Conservation (phyloP, 2,329 filamentous ascomycete genomes). For the Ascochyta koolunga region DNA sequence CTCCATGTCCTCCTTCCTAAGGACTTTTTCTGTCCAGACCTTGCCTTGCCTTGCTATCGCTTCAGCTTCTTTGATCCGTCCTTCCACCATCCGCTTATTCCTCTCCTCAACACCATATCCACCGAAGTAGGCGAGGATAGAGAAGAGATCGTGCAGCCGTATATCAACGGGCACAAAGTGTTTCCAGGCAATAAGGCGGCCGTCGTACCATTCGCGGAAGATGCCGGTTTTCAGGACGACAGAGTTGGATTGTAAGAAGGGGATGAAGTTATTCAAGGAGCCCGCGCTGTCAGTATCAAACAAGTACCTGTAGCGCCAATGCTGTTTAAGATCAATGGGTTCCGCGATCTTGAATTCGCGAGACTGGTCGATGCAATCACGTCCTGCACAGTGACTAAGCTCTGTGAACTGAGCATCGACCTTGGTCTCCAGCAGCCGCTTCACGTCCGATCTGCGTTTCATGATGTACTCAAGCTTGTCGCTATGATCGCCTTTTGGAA, state of each 20-base stretch:
- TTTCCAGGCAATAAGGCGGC: slow-evolving; percentile 74
- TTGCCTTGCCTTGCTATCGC: slow-evolving; percentile 41
- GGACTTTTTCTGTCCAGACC: slow-evolving; percentile 44
- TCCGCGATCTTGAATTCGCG: slow-evolving; percentile 58
- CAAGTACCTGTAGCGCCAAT: slow-evolving; percentile 72
- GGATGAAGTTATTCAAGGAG: slow-evolving; percentile 69
- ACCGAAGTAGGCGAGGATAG: slow-evolving; percentile 73
- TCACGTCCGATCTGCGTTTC: slow-evolving; percentile 61
- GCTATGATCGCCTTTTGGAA: slow-evolving; percentile 57
- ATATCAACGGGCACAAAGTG: slow-evolving; percentile 82
- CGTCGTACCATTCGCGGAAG: slow-evolving; percentile 81
- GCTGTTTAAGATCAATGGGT: slow-evolving; percentile 59
- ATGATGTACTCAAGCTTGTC: slow-evolving; percentile 62
- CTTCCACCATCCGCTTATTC: slow-evolving; percentile 36
- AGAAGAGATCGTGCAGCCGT: slow-evolving; percentile 74
- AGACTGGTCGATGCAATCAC: slow-evolving; percentile 60
- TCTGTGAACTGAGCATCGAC: slow-evolving; percentile 62
- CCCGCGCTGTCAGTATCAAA: slow-evolving; percentile 73
- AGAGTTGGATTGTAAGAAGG: slow-evolving; percentile 68
- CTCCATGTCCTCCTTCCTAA: slow-evolving; percentile 68
- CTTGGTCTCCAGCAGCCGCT: slow-evolving; percentile 57
- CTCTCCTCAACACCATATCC: slow-evolving; percentile 35
- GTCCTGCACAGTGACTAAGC: slow-evolving; percentile 61
- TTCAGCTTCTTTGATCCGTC: slow-evolving; percentile 35
- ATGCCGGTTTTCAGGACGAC: slow-evolving; percentile 74